Evolutionary conservation across 306 rosid genomes (phyloP).

Genomic region (Datisca glomerata): DNA sequence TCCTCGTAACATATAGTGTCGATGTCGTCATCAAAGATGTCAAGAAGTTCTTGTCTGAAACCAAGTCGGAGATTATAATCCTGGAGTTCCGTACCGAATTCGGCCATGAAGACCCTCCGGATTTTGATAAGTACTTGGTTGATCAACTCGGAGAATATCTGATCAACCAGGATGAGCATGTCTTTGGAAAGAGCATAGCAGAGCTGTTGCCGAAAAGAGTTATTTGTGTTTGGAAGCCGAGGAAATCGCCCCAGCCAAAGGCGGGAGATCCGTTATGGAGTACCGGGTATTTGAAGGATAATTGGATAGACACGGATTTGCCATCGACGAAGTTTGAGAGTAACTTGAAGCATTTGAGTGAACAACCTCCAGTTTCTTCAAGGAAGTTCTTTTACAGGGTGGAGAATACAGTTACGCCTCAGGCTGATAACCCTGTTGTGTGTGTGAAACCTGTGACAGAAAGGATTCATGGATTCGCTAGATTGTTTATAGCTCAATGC

Average conservation of each 20-base stretch:
- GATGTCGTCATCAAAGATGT: constrained; percentile 47
- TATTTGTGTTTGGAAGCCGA: constrained; percentile 83
- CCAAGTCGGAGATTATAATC: constrained; percentile 50
- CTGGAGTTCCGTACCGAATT: constrained; percentile 75
- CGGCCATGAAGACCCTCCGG: constrained; percentile 70
- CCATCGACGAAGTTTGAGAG: constrained; percentile 80
- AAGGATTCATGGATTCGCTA: constrained; percentile 55
- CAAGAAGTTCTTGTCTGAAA: constrained; percentile 52
- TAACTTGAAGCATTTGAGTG: constrained; percentile 57
- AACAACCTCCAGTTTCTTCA: constrained; percentile 38
- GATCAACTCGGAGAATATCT: constrained; percentile 51
- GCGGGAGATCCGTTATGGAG: constrained; percentile 60
- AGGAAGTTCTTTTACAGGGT: constrained; percentile 77
- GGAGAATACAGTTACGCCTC: constrained; percentile 88
- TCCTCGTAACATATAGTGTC: constrained; percentile 49
- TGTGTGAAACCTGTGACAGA: constrained; percentile 71
- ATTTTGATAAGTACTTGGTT: constrained; percentile 58
- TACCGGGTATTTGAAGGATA: constrained; percentile 49
- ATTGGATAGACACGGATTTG: constrained; percentile 80
- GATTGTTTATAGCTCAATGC: constrained; percentile 64
- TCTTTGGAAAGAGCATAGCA: constrained; percentile 38
- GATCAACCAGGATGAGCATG: constrained; percentile 56
- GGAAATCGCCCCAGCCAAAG: constrained; percentile 48
- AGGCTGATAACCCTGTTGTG: constrained; percentile 59
- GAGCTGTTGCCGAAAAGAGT: constrained; percentile 62